A percentile compares a stretch with the other conserved stretches of the same genome.
phyloP scores from a whole-genome alignment of 768 basidiomycete species.

The Paxillus involutus region DNA sequence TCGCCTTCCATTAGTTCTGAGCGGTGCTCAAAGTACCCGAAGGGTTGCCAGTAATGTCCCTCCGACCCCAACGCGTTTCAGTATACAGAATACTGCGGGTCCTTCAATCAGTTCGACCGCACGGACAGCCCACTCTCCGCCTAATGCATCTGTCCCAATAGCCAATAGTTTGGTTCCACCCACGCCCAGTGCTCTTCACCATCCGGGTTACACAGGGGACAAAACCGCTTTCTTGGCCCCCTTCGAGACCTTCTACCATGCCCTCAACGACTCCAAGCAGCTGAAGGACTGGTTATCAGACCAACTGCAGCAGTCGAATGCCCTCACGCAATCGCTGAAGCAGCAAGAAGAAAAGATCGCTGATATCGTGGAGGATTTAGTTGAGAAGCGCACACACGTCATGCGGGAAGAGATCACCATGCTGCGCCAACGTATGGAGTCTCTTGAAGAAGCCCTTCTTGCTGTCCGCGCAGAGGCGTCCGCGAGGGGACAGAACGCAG shows the following conservation, averaged over 20 bases:
- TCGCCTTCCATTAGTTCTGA: constrained; percentile 53
- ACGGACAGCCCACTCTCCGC: constrained; percentile 45
- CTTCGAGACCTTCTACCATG: constrained; percentile 84
- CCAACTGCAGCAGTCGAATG: constrained; percentile 64
- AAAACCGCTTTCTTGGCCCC: constrained; percentile 79
- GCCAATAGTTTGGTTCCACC: constrained; percentile 64
- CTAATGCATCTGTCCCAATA: constrained; percentile 66
- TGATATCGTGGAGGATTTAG: constrained; percentile 55
- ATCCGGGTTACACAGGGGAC: constrained; percentile 58
- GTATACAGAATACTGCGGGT: constrained; percentile 36
- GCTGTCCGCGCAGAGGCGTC: constrained; percentile 24
- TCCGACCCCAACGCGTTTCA: constrained; percentile 68
- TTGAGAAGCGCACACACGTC: constrained; percentile 59
- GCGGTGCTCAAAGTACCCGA: constrained; percentile 45
- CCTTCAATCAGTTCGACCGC: constrained; percentile 25
- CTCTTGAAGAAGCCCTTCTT: constrained; percentile 55
- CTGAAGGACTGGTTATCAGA: constrained; percentile 76
- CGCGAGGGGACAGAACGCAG: constrained; percentile 11
- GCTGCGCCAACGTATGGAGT: constrained; percentile 65
- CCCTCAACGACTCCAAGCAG: constrained; percentile 76
- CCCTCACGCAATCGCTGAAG: constrained; percentile 49
- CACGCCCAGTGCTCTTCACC: constrained; percentile 65
- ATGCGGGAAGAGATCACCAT: constrained; percentile 60
- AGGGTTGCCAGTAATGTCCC: constrained; percentile 63
- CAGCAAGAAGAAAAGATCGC: constrained; percentile 66